Base-by-base conservation (phyloP, 306 rosid genomes). In the peach (Prunus persica) region DNA sequence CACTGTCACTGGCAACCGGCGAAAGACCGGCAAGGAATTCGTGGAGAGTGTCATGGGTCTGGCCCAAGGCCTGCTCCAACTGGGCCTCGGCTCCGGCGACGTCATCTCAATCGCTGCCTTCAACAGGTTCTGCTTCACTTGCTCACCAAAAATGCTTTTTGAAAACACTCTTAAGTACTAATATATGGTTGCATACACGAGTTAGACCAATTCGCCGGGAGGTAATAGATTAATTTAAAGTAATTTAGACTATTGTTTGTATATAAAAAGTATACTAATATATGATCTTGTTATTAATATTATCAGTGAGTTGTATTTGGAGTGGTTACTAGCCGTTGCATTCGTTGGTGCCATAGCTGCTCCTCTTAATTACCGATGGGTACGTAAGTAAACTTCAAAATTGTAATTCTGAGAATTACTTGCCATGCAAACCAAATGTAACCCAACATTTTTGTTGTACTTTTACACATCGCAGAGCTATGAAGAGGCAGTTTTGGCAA, bases 311-410 rank as follows among this genome's bases (percentile, higher is more conserved):
- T 79, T 80, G 86, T 89, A 95, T 78, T 85, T 90, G 81, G 92
- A 89, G 84, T 95, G 97, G 97, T 83, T 95, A 67, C 87, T 92
- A 69, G 98, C 98, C 45, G 82, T 89, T 84, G 96, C 98, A 57
- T 90, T 86, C 78, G 87, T 89, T 71, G 98, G 98, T 69, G 97
- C 87, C 22, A 83, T 95, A 78, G 86, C 85, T 65, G 93, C 97
- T 80, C 98, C 92, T 79, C 76, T 95, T 4, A 95, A 95, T 79
- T 92, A 92, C 84, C 87, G 97, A 62, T 95, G 98, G 97, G 98
- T 92, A 65, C 76, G 93, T 51, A 2, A 47, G 65, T 54, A 8
- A 3, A 18, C 34, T 45, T 60, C 3, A 12, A 6, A 30, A 24
- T 2, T 19, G 8, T 34, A 49, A 27, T 49, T 34, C 3, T 30